A percentile compares a stretch with the other conserved stretches of the same genome.
phyloP scores from a whole-genome alignment of 208 protist species.

The Wallacemonas sp. region DNA sequence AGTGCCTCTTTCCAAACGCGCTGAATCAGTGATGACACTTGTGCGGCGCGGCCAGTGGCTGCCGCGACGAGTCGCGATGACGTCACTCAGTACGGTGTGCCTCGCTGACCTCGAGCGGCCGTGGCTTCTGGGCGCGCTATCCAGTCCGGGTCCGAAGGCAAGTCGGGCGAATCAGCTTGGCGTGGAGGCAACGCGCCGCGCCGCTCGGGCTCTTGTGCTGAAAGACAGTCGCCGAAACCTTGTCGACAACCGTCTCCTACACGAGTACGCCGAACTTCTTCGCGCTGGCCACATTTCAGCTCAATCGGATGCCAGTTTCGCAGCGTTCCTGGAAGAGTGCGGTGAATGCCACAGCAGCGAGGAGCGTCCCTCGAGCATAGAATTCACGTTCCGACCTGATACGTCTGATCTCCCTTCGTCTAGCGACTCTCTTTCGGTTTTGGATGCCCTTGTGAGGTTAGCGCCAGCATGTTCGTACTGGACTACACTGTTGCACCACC shows the following conservation, averaged over 20 bases:
- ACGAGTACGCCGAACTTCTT: slow-evolving; percentile 58
- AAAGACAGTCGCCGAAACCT: slow-evolving; percentile 65
- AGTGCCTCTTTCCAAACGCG: slow-evolving; percentile 27
- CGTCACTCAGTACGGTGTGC: slow-evolving; percentile 57
- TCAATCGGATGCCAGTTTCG: slow-evolving; percentile 42
- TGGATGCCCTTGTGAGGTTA: slow-evolving; percentile 34
- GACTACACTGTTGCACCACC: slow-evolving; percentile 53
- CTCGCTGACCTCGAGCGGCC: slow-evolving; percentile 57
- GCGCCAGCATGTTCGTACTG: slow-evolving; percentile 77
- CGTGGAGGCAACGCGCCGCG: neutral
- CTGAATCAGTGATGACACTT: slow-evolving; percentile 23
- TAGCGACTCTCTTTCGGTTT: too few relatives aligned
- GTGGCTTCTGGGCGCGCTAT: slow-evolving; percentile 33
- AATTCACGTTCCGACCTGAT: too few relatives aligned
- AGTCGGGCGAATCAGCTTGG: neutral
- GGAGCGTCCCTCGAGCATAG: slow-evolving; percentile 37
- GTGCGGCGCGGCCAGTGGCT: slow-evolving; percentile 34
- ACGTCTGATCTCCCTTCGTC: too few relatives aligned
- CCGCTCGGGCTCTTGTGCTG: slow-evolving; percentile 33
- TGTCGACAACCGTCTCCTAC: slow-evolving; percentile 64
- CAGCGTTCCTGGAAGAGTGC: slow-evolving; percentile 80
- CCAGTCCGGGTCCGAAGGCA: too few relatives aligned
- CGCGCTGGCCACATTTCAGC: slow-evolving; percentile 40
- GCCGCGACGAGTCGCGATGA: slow-evolving; percentile 51
- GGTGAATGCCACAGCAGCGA: slow-evolving; percentile 60